Evolutionary conservation across 345 rosid genomes (phyloP).

Genomic region (Luvunga scandens): DNA sequence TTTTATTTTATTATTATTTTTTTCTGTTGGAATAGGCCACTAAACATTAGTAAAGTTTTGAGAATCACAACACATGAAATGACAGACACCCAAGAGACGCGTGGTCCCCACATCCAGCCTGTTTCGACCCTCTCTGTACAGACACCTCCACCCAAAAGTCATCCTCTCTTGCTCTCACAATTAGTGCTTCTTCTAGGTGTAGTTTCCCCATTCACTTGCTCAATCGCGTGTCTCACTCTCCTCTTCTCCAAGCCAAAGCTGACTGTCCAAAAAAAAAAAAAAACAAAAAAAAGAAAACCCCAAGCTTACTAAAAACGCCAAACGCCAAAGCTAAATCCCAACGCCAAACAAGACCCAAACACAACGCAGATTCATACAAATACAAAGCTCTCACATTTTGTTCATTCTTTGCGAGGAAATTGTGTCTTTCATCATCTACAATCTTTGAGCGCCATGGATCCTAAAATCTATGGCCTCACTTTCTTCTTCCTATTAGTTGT

Average conservation of each 20-base stretch:
- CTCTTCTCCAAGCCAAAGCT: slow-evolving; percentile 1
- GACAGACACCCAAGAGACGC: slow-evolving; percentile 11
- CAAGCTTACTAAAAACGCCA: neutral
- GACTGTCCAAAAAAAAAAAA: no score
- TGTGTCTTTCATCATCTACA: no score
- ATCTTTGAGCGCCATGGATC: slow-evolving; percentile 50
- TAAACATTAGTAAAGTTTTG: neutral
- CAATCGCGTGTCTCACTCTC: slow-evolving; percentile 11
- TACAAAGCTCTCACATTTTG: neutral
- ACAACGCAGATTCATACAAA: neutral
- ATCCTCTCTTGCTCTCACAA: slow-evolving; percentile 12
- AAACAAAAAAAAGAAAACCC: no score
- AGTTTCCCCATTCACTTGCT: no score
- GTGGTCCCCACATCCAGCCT: slow-evolving; percentile 56
- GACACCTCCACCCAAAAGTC: neutral
- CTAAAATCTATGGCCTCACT: slow-evolving; percentile 34
- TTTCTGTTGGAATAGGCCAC: no score
- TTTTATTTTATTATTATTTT: no score
- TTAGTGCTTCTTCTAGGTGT: slow-evolving; percentile 7
- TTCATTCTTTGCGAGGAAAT: neutral
- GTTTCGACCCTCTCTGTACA: slow-evolving; percentile 10
- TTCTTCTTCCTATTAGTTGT: neutral
- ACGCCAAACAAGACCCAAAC: no score
- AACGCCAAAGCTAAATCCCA: neutral
- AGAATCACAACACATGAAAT: neutral